These are phyloP conservation scores for Hypoxylon sp. DNA, from an alignment of 2,329 filamentous ascomycete species.

Conservation along the genomic window DNA sequence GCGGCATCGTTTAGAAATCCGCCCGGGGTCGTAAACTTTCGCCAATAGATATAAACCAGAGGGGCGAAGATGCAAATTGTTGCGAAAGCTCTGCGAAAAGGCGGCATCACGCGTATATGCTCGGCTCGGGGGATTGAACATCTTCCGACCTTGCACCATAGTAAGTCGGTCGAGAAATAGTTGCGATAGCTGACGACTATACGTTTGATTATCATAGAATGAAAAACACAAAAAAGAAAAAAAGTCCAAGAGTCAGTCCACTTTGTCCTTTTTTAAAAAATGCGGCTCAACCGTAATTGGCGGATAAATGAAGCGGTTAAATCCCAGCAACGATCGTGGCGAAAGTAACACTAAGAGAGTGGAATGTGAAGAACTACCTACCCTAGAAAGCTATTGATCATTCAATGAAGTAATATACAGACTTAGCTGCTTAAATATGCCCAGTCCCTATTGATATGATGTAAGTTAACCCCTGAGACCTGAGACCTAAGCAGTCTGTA, in stretches of 20 bases:
- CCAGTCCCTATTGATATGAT: not conserved
- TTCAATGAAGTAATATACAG: not conserved
- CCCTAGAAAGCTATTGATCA: not conserved
- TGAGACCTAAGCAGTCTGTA: not conserved
- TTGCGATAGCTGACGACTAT: no score
- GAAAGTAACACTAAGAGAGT: not conserved
- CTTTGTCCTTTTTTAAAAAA: slow-evolving; percentile 8
- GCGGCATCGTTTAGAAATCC: not conserved
- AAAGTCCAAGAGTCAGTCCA: no score
- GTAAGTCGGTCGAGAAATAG: not conserved
- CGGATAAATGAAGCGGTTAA: slow-evolving; percentile 37
- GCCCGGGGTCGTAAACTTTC: not conserved
- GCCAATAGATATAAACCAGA: slow-evolving; percentile 39
- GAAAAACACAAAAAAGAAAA: no score
- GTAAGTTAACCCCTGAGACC: no score
- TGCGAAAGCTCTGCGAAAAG: slow-evolving; percentile 26
- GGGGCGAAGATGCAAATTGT: slow-evolving; percentile 29
- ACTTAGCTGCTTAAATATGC: not conserved
- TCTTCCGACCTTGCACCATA: not conserved
- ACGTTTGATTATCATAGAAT: no score
- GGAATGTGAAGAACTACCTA: not conserved
- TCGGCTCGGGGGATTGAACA: slow-evolving; percentile 1
- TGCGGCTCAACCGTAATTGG: slow-evolving; percentile 10
- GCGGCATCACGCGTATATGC: slow-evolving; percentile 24
- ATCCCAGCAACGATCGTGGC: slow-evolving; percentile 2